These are phyloP conservation scores for Licmophora abbreviata DNA, from an alignment of 108 stramenopile species.

Conservation along the genomic window DNA sequence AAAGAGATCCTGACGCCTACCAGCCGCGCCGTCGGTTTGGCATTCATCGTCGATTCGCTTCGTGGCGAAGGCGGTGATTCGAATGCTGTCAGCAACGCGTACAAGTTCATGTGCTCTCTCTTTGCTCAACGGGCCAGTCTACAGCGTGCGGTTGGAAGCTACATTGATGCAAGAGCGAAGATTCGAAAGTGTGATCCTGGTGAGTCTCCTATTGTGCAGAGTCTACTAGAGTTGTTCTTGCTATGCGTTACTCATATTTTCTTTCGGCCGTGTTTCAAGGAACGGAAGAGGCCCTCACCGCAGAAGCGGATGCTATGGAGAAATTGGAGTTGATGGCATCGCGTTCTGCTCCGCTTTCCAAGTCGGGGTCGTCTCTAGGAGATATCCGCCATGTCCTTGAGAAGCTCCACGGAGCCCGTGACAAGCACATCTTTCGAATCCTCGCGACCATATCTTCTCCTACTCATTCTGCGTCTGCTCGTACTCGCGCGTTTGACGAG, in stretches of 20 bases:
- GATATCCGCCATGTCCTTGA: constrained; percentile 44
- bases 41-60: constrained; percentile 56
- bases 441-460: constrained; percentile 59
- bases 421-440: constrained; percentile 78
- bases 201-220: no score
- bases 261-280: no score
- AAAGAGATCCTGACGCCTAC: constrained; percentile 45
- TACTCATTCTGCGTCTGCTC: constrained; percentile 48
- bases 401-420: constrained; percentile 59
- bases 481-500: constrained; percentile 67
- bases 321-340: constrained; percentile 44
- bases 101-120: constrained; percentile 44
- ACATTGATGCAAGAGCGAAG: constrained; percentile 52
- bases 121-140: constrained; percentile 39
- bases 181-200: constrained; percentile 32
- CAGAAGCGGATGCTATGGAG: constrained; percentile 68
- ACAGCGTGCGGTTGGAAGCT: constrained; percentile 40
- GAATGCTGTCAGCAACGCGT: constrained; percentile 27
- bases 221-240: no score
- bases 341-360: constrained; percentile 15
- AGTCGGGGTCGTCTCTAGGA: constrained; percentile 6
- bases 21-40: constrained; percentile 64
- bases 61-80: constrained; percentile 5
- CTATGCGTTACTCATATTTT: not conserved
- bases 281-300: constrained; percentile 55